Percentiles rank a stretch among this genome's conserved stretches.
phyloP scores from a whole-genome alignment of 352 stramenopile species.

The Globisporangium ultimum region DNA sequence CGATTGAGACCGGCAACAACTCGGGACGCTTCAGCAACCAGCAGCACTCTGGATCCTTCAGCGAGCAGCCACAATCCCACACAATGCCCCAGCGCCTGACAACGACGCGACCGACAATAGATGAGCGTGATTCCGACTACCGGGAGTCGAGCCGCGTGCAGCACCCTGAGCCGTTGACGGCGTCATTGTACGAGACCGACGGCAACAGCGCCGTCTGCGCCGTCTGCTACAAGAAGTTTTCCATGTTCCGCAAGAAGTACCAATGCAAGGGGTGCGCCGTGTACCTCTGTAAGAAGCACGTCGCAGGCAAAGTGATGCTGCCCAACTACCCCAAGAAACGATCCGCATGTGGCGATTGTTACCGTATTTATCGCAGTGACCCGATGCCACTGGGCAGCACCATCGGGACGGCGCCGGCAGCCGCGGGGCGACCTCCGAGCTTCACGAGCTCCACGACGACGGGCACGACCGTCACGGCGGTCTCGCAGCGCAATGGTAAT shows the following conservation, averaged over 20 bases:
- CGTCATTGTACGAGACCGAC: slow-evolving; percentile 38
- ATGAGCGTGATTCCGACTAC: slow-evolving; percentile 12
- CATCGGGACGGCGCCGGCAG: slow-evolving; percentile 12
- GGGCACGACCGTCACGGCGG: slow-evolving; percentile 6
- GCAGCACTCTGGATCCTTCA: not conserved
- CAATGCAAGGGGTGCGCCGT: slow-evolving; percentile 81
- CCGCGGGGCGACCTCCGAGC: slow-evolving; percentile 19
- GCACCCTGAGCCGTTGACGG: slow-evolving; percentile 26
- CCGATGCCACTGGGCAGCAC: slow-evolving; percentile 35
- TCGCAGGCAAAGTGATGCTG: slow-evolving; percentile 67
- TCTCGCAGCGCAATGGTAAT: not conserved
- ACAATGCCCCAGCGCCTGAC: slow-evolving; percentile 6
- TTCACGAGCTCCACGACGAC: slow-evolving; percentile 15
- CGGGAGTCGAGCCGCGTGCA: slow-evolving; percentile 8
- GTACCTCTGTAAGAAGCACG: slow-evolving; percentile 77
- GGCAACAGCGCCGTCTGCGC: slow-evolving; percentile 64
- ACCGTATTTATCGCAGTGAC: slow-evolving; percentile 55
- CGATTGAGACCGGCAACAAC: not conserved
- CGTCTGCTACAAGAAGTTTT: slow-evolving; percentile 86
- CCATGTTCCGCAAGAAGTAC: slow-evolving; percentile 85
- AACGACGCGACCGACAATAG: not conserved
- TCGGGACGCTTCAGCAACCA: not conserved
- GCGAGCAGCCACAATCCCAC: slow-evolving; percentile 13
- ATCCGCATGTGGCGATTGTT: slow-evolving; percentile 75
- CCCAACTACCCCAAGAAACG: slow-evolving; percentile 62